Evolutionary conservation across 345 rosid genomes (phyloP), one percentile per base, ranked within the genome.

Genomic region (Acer campestre): DNA sequence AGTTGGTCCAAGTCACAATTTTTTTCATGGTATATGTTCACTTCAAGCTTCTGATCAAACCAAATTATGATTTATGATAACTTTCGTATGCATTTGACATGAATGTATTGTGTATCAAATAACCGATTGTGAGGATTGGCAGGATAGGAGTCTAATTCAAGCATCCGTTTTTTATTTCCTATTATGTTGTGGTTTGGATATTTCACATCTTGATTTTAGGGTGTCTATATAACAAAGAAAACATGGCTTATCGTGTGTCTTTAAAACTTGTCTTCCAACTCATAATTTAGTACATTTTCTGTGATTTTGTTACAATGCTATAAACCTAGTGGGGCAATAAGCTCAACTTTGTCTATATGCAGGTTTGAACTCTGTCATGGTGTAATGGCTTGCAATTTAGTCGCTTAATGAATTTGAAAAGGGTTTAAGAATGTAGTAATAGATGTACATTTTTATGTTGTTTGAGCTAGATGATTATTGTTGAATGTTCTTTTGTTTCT

Each of bases 161-260:
- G 38, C 38, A 9, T 42, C 46, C 10, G 11, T 13, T 38, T 64
- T 29, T 2, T 40, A 67, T 67, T n/a, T 40, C 44, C 27, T 9
- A 40, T 9, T 67, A 38, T 67, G 8, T 17, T 67, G 51, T 67
- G 70, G 27, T n/a, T 67, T 67, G 18, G 22, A 67, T 67, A 67
- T 67, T 67, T 67, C 14, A 38, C 20, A 38, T 8, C 22, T 38
- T 67, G 29, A 67, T 67, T 40, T 42, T 16, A 48, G 40, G 25
- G 2, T 12, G 38, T 66, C 42, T 2, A n/a, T 66, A 10, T 17
- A 38, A 35, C n/a, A n/a, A 66, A 1, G 48, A 40, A 66, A 40
- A 40, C 38, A 13, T 35, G 27, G 16, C 10, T 18, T 9, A 4
- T 46, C 3, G 27, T 38, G 17, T 40, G 51, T 67, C 23, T 67